Evolutionary conservation across 148 eudicot species (phyloP), one percentile per base, ranked within the genome.

Genomic region (Salicornia ramosissima): DNA sequence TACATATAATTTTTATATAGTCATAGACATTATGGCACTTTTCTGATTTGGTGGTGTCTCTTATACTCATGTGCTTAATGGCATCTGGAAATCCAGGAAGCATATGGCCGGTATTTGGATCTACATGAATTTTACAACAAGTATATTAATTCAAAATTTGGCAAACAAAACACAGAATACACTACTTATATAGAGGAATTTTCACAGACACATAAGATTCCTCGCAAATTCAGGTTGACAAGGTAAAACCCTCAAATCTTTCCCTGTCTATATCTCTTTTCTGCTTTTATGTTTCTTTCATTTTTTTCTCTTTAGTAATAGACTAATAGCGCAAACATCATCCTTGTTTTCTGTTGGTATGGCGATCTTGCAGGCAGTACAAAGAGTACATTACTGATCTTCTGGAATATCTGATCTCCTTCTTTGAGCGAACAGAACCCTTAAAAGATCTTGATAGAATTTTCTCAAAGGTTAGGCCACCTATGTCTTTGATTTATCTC

Each of bases 371-470:
- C 91, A 95, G 99, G 81, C 87, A 84, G 72, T 95, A 91, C 75
- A 75, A 55, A 71, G 97, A 91, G 66, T 95, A 95, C 77, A 74
- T 91, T 77, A 80, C 74, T 72, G 91, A 89, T 60, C 78, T 91
- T 33, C 77, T 89, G 74, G 96, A 87, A 73, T 89, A 95, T 83
- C 84, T 95, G 46, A 74, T 86, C 49, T 79, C 83, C 42, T 95
- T 89, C 72, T 81, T 91, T 78, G 91, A 89, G 78, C 82, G 96
- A 70, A 89, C 91, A 46, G 99, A 95, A 74, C 99, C 99, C 72
- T 75, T 95, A 79, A 83, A 95, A 76, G 99, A 95, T 76, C 85
- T 95, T 51, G 97, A 89, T 34, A 89, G 96, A 81, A 87, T 95
- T 53, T 86, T 95, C 77, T 82, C 96, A 11, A 95, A 95, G 99